Evolutionary conservation across 306 rosid species (phyloP).

Genomic region (Ochetophila trinervis): DNA sequence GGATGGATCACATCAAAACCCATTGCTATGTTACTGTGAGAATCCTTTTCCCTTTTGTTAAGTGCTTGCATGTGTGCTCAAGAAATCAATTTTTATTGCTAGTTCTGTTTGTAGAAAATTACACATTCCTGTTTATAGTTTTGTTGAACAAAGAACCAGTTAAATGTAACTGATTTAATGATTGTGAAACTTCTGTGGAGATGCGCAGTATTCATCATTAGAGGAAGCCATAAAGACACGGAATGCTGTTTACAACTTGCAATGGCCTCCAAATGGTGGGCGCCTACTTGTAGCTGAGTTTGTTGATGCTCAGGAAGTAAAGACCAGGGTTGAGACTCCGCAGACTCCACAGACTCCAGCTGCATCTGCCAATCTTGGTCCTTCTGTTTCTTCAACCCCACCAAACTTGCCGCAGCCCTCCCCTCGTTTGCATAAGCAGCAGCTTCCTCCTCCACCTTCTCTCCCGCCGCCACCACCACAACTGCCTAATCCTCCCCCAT

Average conservation of each 20-base stretch:
- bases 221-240: slow-evolving; percentile 89
- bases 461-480: slow-evolving; percentile 56
- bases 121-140: background rate
- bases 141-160: background rate
- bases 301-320: slow-evolving; percentile 89
- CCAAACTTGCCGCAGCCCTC: slow-evolving; percentile 39
- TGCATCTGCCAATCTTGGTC: slow-evolving; percentile 44
- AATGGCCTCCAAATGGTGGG: slow-evolving; percentile 98
- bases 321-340: slow-evolving; percentile 58
- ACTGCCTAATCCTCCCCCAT: slow-evolving; percentile 49
- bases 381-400: slow-evolving; percentile 42
- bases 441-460: slow-evolving; percentile 32
- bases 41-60: slow-evolving; percentile 9
- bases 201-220: slow-evolving; percentile 69
- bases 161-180: background rate
- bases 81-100: background rate
- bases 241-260: slow-evolving; percentile 84
- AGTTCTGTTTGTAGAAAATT: background rate
- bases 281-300: slow-evolving; percentile 76
- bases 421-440: slow-evolving; percentile 39
- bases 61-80: background rate
- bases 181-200: slow-evolving; percentile 15
- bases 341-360: slow-evolving; percentile 54
- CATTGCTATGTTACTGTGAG: slow-evolving; percentile 98
- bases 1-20: slow-evolving; percentile 99